A percentile compares a stretch with the other conserved stretches of the same genome.
Conservation (phyloP, 148 eudicot genomes). For the Vaccinium myrtillus region DNA sequence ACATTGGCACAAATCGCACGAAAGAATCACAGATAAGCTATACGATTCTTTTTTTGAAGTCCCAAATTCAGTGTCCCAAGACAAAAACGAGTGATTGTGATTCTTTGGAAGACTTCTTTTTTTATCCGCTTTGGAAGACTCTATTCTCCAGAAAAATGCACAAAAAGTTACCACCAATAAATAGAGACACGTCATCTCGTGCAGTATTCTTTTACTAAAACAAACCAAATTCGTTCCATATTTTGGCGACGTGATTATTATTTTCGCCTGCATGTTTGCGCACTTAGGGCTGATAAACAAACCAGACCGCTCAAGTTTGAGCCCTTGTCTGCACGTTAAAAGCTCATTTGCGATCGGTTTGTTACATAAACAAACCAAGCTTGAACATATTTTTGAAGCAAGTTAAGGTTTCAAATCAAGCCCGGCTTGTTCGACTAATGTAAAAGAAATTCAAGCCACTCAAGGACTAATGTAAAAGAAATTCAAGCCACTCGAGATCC, state of each 20-base stretch:
- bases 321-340: background rate
- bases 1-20: background rate
- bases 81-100: background rate
- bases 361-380: background rate
- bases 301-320: background rate
- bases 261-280: background rate
- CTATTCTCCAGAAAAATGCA: background rate
- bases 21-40: background rate
- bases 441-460: background rate
- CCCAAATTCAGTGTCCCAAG: background rate
- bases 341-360: background rate
- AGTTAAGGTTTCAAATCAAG: background rate
- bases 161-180: background rate
- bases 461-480: background rate
- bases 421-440: background rate
- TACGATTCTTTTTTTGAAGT: background rate
- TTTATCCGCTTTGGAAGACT: background rate
- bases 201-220: background rate
- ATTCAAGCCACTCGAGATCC: background rate
- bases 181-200: background rate
- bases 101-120: background rate
- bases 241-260: background rate
- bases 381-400: background rate
- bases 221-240: background rate
- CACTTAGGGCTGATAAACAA: background rate